A percentile compares a stretch with the other conserved stretches of the same genome.
Conservation (phyloP, 2,329 filamentous ascomycete genomes). For the Drechslerella coelobrocha region DNA sequence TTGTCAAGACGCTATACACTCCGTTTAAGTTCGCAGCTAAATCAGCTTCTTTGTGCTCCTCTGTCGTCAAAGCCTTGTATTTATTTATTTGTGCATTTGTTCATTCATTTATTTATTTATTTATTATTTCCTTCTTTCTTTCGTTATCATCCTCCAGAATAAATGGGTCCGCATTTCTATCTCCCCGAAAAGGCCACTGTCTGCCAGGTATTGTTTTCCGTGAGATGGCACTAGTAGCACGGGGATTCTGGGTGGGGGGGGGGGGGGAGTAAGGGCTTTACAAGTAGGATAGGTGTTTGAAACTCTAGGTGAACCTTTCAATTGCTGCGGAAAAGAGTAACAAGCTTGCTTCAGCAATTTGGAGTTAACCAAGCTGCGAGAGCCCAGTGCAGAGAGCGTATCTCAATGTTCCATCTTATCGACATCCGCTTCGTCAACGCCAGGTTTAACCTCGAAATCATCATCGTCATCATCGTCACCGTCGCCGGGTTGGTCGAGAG, state of each 20-base stretch:
- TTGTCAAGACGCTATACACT: neutral
- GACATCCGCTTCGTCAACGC: neutral
- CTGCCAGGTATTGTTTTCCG: no score
- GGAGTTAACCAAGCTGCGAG: no score
- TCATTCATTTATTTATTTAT: no score
- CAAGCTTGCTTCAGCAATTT: no score
- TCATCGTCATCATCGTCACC: constrained; percentile 34
- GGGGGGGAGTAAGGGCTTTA: neutral
- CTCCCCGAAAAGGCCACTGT: no score
- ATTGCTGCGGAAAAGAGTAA: no score
- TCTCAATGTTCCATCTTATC: constrained; percentile 41
- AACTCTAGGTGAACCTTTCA: neutral
- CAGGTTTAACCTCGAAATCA: constrained; percentile 28
- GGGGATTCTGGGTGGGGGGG: neutral
- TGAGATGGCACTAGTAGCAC: neutral
- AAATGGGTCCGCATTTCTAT: no score
- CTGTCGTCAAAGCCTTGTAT: neutral
- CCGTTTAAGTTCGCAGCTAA: neutral
- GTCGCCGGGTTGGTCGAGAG: constrained; percentile 25
- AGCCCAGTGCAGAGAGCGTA: no score
- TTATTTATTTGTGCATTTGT: no score
- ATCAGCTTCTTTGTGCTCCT: neutral
- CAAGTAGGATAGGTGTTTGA: neutral
- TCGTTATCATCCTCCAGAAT: no score
- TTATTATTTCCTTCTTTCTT: no score